Base-by-base conservation (phyloP, 371 early-diverging fungal species). In the Chytridium lagenaria region DNA sequence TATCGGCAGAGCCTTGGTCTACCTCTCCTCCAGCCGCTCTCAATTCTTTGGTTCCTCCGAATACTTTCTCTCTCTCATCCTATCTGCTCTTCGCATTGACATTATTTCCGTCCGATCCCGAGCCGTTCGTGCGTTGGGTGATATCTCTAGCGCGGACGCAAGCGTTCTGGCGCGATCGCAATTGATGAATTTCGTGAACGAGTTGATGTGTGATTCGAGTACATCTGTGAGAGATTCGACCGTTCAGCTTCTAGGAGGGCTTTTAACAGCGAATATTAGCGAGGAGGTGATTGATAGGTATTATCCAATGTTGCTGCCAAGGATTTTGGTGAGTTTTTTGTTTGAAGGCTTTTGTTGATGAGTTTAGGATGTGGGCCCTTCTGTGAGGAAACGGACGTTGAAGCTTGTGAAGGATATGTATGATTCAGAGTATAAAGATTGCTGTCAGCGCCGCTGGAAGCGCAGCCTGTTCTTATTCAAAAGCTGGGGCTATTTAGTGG, bases 171-270 rank as follows among this genome's bases (percentile, higher is more conserved):
- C 34, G 5, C 2, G 50, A 15, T 71, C 75, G 16, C 90, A 84
- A 40, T 88, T 95, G 34, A 88, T 87, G 33, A 81, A 78, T n/a
- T 86, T 92, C 0, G 88, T 97, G 31, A 80, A 90, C 28, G 86
- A 89, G 16, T 76, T 97, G 19, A 87, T 90, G 52, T 26, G 26
- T n/a, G 98, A 98, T 73, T 80, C 81, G 33, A 95, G 96, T 12
- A 88, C 95, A 19, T 86, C 90, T 16, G 97, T 98, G 0, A 89
- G 98, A 39, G 97, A 96, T 83, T 93, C 93, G 10, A 94, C 96
- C 1, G 87, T 96, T 10, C 95, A 96, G 39, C 79, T 96, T 19
- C 83, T 96, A 1, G 94, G 96, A 10, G 91, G 89, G 67, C 93
- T 92, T 75, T n/a, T 83, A 33, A 63, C 68, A 33, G 12, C 55